These are phyloP conservation scores for Colletotrichum acutatum DNA, from an alignment of 2,329 filamentous ascomycete species.

Conservation along the genomic window DNA sequence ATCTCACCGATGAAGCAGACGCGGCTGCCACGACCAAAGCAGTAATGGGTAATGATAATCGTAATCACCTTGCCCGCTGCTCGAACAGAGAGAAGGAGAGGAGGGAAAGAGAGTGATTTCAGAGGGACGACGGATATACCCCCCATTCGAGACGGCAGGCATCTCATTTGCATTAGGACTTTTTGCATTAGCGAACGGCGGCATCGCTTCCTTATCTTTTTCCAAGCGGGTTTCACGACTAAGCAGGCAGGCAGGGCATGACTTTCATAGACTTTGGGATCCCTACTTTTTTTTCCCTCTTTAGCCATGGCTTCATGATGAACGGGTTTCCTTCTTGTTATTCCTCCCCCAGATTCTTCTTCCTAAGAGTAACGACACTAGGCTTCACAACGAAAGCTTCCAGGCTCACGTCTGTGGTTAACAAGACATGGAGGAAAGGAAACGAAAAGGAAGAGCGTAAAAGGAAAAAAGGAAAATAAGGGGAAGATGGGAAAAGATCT, in stretches of 20 bases:
- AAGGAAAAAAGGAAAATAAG: neutral
- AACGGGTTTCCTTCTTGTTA: neutral
- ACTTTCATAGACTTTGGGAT: neutral
- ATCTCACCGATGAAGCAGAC: neutral
- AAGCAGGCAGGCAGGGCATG: neutral
- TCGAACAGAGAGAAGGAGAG: constrained; percentile 5
- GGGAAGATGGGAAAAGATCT: neutral
- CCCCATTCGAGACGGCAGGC: neutral
- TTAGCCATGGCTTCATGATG: neutral
- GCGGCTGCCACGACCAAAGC: neutral
- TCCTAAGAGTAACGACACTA: neutral
- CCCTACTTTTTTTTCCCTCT: no score
- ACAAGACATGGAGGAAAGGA: no score
- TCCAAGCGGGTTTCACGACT: neutral
- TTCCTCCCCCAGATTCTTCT: neutral
- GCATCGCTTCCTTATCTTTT: constrained; percentile 4
- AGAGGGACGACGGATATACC: constrained; percentile 28
- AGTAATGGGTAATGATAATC: constrained; percentile 26
- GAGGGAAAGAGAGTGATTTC: neutral
- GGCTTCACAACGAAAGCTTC: neutral
- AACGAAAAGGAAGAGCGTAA: neutral
- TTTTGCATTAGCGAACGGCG: constrained; percentile 33
- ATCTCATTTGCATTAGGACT: constrained; percentile 10
- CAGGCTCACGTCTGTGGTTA: neutral
- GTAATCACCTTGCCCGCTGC: constrained; percentile 12